Evolutionary conservation across 1,284 basidiomycete genomes (phyloP), one percentile per base, ranked within the genome.

Genomic region (Rhodotorula sp.): DNA sequence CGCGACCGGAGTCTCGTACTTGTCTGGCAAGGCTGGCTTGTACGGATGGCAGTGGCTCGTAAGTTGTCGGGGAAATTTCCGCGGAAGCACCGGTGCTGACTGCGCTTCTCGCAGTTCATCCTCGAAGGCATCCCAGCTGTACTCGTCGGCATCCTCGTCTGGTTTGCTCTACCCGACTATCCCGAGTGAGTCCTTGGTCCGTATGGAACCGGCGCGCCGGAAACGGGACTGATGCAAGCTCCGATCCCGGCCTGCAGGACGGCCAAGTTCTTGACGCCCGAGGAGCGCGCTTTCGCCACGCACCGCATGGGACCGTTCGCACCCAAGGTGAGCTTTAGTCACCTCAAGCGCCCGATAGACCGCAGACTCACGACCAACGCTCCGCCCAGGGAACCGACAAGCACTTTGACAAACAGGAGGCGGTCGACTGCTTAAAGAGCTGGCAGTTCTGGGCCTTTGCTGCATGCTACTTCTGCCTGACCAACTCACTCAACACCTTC

Each of bases 121-220:
- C 79, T 85, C 55, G 85, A 85, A 71, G 85, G 84, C 63, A 79
- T 81, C 29, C 82, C 83, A 0, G 83, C 83, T 1, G 80, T 82
- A 66, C 61, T 81, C 24, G 78, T 80, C 48, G 83, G 83, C 1
- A 42, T 84, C 45, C 55, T 83, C 26, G 78, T 83, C 55, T 81
- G 76, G 66, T 81, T 82, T 66, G 77, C 80, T 75, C 79, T 84
- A n/a, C 83, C 83, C 20, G 82, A 84, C 75, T 84, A 42, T n/a
- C 68, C 68, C 56, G 68, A 69, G 66, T 67, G 29, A 46, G 66
- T 59, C 1, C 22, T 44, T 33, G 24, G 20, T 14, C 26, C 30
- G 6, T 42, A 8, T 26, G 26, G 1, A 6, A 14, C 26, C 26
- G 18, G 6, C 4, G 7, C 12, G 2, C 12, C 22, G 54, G 20